Percentiles rank a stretch among this genome's conserved stretches.
Conservation (phyloP, 2,329 filamentous ascomycete species). For the Purpureocillium takamizusanense region DNA sequence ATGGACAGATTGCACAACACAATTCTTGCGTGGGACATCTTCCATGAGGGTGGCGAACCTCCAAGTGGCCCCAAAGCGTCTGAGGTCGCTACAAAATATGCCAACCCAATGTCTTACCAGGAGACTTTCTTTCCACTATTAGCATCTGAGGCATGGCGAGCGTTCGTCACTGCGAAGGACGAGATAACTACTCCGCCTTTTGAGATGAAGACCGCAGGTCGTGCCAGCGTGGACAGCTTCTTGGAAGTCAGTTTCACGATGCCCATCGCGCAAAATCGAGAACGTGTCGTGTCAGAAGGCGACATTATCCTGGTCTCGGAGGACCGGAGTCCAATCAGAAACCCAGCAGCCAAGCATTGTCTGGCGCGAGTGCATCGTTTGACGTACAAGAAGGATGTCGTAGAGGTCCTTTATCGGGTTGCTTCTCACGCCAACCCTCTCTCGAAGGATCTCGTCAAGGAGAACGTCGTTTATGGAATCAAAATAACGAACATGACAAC, state of each 20-base stretch:
- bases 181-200: constrained; percentile 75
- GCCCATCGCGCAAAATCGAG: constrained; percentile 59
- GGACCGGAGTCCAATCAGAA: constrained; percentile 58
- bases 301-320: constrained; percentile 84
- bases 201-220: constrained; percentile 78
- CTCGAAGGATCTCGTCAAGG: constrained; percentile 53
- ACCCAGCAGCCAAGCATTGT: constrained; percentile 64
- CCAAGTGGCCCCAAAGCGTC: constrained; percentile 67
- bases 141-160: constrained; percentile 90
- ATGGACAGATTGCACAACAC: constrained; percentile 77
- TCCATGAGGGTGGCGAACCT: constrained; percentile 78
- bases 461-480: constrained; percentile 49
- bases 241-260: constrained; percentile 84
- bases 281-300: constrained; percentile 67
- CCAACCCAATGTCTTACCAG: constrained; percentile 71
- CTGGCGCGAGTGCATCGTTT: constrained; percentile 76
- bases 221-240: constrained; percentile 86
- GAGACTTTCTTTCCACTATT: constrained; percentile 84
- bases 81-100: constrained; percentile 69
- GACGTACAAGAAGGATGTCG: constrained; percentile 67
- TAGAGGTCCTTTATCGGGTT: constrained; percentile 82
- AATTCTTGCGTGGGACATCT: constrained; percentile 91
- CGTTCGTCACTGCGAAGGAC: constrained; percentile 82
- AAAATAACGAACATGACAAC: constrained; percentile 92
- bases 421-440: constrained; percentile 58